Evolutionary conservation across 164 flowering plant genomes (phyloP).

Genomic region (Magnolia changhungtana): DNA sequence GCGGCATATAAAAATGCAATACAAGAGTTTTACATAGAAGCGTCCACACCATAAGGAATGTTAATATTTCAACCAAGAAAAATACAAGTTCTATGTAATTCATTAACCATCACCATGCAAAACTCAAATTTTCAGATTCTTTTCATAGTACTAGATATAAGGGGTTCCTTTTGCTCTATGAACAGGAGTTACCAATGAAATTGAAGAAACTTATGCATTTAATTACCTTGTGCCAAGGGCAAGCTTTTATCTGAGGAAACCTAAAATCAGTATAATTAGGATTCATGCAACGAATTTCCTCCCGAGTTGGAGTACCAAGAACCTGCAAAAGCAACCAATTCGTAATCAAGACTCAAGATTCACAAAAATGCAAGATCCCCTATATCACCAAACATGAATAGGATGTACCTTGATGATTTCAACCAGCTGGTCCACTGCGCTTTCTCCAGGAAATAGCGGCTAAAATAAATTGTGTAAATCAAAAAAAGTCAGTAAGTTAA

Average conservation of each 20-base stretch:
- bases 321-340: conserved; percentile 49
- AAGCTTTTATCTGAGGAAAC: conserved; percentile 94
- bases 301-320: conserved; percentile 97
- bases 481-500: conserved; percentile 2
- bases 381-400: neutral
- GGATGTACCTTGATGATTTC: conserved; percentile 83
- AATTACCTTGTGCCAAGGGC: conserved; percentile 98
- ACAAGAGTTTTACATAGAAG: too few species aligned
- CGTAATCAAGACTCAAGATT: neutral
- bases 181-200: neutral
- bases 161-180: neutral
- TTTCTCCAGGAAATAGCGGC: conserved; percentile 98
- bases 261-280: conserved; percentile 88
- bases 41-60: too few species aligned
- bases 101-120: too few species aligned
- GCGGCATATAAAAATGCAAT: too few species aligned
- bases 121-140: too few species aligned
- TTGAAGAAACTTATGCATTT: neutral
- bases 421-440: conserved; percentile 93
- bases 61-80: too few species aligned
- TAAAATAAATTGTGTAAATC: conserved; percentile 16
- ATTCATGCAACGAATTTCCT: conserved; percentile 97
- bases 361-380: neutral
- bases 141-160: neutral
- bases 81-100: too few species aligned